Evolutionary conservation across 306 rosid species (phyloP), one percentile per base, ranked within the genome.

Genomic region (Casuarina cunninghamiana): DNA sequence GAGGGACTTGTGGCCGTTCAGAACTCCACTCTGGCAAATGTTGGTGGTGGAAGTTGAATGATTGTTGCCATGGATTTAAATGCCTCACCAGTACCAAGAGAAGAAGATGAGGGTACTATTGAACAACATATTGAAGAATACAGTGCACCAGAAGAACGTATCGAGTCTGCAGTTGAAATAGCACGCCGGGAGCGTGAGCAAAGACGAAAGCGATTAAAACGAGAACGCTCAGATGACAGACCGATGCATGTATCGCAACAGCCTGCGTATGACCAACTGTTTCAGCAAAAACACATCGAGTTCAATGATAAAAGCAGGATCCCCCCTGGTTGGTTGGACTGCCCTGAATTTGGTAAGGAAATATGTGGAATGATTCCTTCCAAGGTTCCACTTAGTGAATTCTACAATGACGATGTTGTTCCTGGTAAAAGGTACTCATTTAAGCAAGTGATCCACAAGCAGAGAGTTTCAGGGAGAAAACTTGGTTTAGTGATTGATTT

Each of bases 361-460:
- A 85, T 93, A 78, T 84, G 19, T 87, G 80, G 72, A 83, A 91
- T 96, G 91, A 84, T 96, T 79, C 99, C 99, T 87, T 96, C 99
- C 67, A 96, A 96, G 93, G 99, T 91, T 88, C 99, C 99, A 48
- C 91, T 96, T 46, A 88, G 91, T 77, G 99, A 96, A 84, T 74
- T 93, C 17, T 96, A 84, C 84, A 90, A 85, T 87, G 98, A 93
- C 71, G 81, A 69, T 76, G 77, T 96, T 83, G 62, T 77, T 81
- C 99, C 99, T 73, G 99, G 99, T 85, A 93, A 84, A 96, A 89
- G 99, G 91, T 96, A 96, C 89, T 93, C 99, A 81, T 96, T 96
- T 78, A 96, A 96, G 81, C 99, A 96, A 90, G 99, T 93, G 85
- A 86, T 91, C 74, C 99, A 96, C 76, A 96, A 90, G 69, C 97